These are phyloP conservation scores for Juglanconis juglandina DNA, from an alignment of 2,329 filamentous ascomycete genomes.

Conservation along the genomic window DNA sequence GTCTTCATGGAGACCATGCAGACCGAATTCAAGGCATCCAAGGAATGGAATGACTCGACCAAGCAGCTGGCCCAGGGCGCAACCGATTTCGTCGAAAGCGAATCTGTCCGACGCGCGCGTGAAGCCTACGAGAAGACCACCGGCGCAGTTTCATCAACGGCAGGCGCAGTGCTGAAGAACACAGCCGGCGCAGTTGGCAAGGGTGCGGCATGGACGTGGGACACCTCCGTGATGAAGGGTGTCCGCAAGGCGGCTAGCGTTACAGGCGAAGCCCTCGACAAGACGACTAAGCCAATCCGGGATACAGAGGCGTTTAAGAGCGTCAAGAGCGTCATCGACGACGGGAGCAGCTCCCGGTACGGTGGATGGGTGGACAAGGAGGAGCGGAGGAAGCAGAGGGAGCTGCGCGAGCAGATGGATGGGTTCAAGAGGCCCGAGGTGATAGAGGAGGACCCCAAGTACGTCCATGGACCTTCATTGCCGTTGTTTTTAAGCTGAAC, in stretches of 20 bases:
- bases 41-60: constrained; percentile 98
- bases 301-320: constrained; percentile 93
- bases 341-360: constrained; percentile 92
- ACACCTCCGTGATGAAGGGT: constrained; percentile 88
- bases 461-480: constrained; percentile 38
- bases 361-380: constrained; percentile 97
- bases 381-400: constrained; percentile 77
- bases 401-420: constrained; percentile 65
- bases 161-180: constrained; percentile 75
- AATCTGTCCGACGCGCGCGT: constrained; percentile 79
- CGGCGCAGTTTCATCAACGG: constrained; percentile 74
- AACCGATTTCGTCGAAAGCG: constrained; percentile 89
- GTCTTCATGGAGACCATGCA: constrained; percentile 97
- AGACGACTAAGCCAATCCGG: constrained; percentile 88
- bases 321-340: constrained; percentile 93
- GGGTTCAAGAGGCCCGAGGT: constrained; percentile 54
- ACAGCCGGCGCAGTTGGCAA: constrained; percentile 87
- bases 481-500: constrained; percentile 17
- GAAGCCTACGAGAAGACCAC: constrained; percentile 85
- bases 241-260: constrained; percentile 80
- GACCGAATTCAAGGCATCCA: constrained; percentile 90
- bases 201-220: constrained; percentile 94
- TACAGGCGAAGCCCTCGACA: constrained; percentile 84
- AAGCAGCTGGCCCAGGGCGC: constrained; percentile 88
- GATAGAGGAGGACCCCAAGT: constrained; percentile 83